phyloP scores from a whole-genome alignment of 2,329 filamentous ascomycete genomes.

The Pseudocercospora crystallina region DNA sequence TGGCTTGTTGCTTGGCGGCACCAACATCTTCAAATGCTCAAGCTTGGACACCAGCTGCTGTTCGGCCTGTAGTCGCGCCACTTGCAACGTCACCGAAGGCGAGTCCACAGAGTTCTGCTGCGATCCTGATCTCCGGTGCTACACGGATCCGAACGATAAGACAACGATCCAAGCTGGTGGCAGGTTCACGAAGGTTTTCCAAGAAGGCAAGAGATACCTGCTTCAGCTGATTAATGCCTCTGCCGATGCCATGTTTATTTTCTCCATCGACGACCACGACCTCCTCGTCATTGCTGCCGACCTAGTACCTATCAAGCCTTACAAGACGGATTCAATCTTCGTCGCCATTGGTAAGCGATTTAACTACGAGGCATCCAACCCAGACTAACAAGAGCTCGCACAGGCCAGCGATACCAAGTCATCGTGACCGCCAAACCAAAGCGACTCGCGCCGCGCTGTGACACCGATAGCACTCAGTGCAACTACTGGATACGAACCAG shows the following conservation, averaged over 20 bases:
- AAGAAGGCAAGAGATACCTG: conserved; percentile 43
- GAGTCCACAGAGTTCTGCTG: conserved; percentile 18
- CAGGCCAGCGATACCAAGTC: conserved; percentile 37
- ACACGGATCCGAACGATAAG: conserved; percentile 36
- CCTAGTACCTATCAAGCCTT: conserved; percentile 46
- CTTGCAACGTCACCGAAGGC: not conserved
- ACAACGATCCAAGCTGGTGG: conserved; percentile 8
- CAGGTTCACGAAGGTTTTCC: conserved; percentile 8
- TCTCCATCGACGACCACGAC: conserved; percentile 42
- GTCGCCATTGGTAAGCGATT: conserved; percentile 31
- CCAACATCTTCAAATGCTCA: conserved; percentile 19
- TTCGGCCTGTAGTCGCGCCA: conserved; percentile 8
- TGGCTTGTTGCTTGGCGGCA: conserved; percentile 17
- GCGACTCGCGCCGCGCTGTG: conserved; percentile 1
- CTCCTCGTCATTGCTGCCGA: conserved; percentile 47
- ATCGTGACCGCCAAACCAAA: conserved; percentile 32
- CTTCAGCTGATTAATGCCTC: conserved; percentile 46
- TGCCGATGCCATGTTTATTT: conserved; percentile 39
- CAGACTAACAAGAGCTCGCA: not conserved
- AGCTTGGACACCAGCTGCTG: conserved; percentile 20
- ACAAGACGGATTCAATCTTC: conserved; percentile 36
- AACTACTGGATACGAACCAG: conserved; percentile 33
- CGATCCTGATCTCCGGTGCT: conserved; percentile 17
- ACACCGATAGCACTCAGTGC: conserved; percentile 9
- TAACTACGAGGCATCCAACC: not conserved